Percentiles rank a stretch among this genome's conserved stretches.
Evolutionary conservation across 768 basidiomycete species (phyloP).

Genomic region (Mycena leptocephala): DNA sequence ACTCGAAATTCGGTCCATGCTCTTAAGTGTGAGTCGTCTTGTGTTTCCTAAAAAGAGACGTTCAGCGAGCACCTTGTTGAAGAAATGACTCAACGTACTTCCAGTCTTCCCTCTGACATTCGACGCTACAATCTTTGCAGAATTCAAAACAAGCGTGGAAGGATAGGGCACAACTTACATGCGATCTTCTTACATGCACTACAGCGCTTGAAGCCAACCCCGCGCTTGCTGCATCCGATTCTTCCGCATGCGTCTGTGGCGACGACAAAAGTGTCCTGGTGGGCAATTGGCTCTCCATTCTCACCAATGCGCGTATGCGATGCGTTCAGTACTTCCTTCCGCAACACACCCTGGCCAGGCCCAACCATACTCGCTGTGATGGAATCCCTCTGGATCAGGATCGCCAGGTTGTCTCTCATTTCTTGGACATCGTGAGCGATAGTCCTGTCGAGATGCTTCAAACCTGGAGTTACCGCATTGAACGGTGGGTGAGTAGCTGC

Average conservation of each 20-base stretch:
- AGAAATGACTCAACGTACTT: constrained; percentile 42
- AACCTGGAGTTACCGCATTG: constrained; percentile 20
- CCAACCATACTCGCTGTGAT: constrained; percentile 34
- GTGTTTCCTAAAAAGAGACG: constrained; percentile 5
- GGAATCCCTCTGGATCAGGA: constrained; percentile 43
- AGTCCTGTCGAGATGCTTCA: constrained; percentile 42
- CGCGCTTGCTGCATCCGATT: constrained; percentile 43
- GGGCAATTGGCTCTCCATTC: constrained; percentile 32
- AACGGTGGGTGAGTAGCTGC: constrained; percentile 45
- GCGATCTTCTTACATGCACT: constrained; percentile 42
- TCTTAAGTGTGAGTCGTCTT: constrained; percentile 48
- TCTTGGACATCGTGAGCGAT: constrained; percentile 40
- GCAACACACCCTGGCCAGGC: constrained; percentile 19
- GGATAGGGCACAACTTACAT: constrained; percentile 41
- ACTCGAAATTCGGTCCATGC: not conserved
- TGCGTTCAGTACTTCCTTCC: constrained; percentile 44
- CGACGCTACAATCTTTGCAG: constrained; percentile 43
- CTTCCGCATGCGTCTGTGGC: constrained; percentile 49
- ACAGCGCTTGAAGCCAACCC: constrained; percentile 45
- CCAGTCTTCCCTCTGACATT: constrained; percentile 48
- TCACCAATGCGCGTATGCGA: constrained; percentile 39
- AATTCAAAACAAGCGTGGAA: not conserved
- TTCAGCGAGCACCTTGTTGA: constrained; percentile 12
- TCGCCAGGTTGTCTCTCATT: constrained; percentile 42
- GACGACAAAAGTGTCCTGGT: constrained; percentile 36